Percentiles rank a stretch among this genome's conserved stretches.
phyloP scores from a whole-genome alignment of 768 basidiomycete species.

The Neoboletus brunneissimus region DNA sequence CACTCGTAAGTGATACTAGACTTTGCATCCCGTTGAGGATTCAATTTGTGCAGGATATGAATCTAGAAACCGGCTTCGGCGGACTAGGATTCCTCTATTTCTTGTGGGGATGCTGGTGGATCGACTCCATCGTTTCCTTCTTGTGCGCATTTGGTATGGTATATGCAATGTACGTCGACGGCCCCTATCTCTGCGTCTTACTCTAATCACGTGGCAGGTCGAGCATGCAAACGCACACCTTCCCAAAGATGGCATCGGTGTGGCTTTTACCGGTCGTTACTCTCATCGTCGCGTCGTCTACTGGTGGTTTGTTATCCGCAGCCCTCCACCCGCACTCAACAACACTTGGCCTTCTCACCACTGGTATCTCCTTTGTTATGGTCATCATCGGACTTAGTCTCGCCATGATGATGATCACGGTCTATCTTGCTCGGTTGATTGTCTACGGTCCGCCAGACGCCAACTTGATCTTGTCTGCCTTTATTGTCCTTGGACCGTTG shows the following conservation, averaged over 20 bases:
- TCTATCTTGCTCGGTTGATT: constrained; percentile 45
- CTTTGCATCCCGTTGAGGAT: not conserved
- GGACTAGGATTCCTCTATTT: constrained; percentile 38
- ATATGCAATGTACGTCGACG: constrained; percentile 40
- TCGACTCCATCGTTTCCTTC: constrained; percentile 42
- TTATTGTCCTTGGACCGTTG: constrained; percentile 51
- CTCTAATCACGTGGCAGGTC: constrained; percentile 37
- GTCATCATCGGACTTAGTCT: constrained; percentile 45
- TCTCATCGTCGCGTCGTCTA: constrained; percentile 51
- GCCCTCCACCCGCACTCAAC: constrained; percentile 38
- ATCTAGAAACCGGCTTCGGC: constrained; percentile 38
- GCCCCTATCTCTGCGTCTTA: not conserved
- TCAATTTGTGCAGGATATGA: constrained; percentile 22
- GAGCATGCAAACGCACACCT: constrained; percentile 39
- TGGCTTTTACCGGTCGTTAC: constrained; percentile 55
- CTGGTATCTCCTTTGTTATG: constrained; percentile 43
- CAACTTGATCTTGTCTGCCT: constrained; percentile 40
- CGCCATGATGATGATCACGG: constrained; percentile 47
- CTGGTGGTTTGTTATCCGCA: constrained; percentile 44
- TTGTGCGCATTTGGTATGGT: constrained; percentile 48
- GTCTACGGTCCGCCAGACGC: constrained; percentile 40
- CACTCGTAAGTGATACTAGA: constrained; percentile 29
- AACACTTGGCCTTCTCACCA: constrained; percentile 40
- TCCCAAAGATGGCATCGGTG: constrained; percentile 40
- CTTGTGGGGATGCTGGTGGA: constrained; percentile 53